phyloP scores from a whole-genome alignment of 163 green algal species.

The Chloroidium sp. region DNA sequence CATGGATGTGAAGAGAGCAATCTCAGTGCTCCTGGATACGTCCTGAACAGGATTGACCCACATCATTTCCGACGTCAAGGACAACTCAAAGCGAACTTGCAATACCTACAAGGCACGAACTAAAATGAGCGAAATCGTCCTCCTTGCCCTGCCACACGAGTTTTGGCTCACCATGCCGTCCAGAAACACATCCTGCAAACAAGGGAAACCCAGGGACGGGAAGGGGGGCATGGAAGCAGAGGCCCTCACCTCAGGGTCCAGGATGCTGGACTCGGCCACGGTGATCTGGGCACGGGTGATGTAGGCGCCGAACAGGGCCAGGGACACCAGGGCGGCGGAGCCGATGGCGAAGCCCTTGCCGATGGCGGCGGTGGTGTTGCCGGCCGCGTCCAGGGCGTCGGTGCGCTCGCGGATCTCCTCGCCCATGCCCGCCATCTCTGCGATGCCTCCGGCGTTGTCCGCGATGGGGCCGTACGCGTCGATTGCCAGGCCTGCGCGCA shows the following conservation, averaged over 20 bases:
- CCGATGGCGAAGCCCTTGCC: conserved; percentile 99
- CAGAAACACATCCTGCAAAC: not conserved
- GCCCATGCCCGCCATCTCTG: conserved; percentile 97
- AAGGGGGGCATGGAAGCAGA: not conserved
- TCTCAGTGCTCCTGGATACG: too few species aligned
- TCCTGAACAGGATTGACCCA: too few species aligned
- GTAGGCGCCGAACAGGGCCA: conserved; percentile 97
- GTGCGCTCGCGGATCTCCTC: conserved; percentile 96
- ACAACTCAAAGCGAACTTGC: too few species aligned
- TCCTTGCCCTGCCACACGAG: too few species aligned
- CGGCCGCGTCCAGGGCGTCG: conserved; percentile 86
- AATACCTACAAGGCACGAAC: too few species aligned
- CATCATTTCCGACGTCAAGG: too few species aligned
- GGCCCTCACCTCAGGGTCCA: conserved; percentile 68
- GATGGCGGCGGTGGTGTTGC: conserved; percentile 99
- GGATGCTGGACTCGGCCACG: conserved; percentile 78
- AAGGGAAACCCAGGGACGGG: not conserved
- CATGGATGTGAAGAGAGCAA: too few species aligned
- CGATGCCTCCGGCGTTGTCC: conserved; percentile 98
- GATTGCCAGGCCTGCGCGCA: conserved; percentile 65
- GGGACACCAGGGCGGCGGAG: conserved; percentile 93
- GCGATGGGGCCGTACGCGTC: conserved; percentile 97
- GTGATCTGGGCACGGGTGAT: conserved; percentile 67
- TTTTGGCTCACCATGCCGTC: too few species aligned
- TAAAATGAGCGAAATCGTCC: too few species aligned